Evolutionary conservation across 2,329 filamentous ascomycete genomes (phyloP), one percentile per base, ranked within the genome.

Genomic region (Aureobasidium sp.): DNA sequence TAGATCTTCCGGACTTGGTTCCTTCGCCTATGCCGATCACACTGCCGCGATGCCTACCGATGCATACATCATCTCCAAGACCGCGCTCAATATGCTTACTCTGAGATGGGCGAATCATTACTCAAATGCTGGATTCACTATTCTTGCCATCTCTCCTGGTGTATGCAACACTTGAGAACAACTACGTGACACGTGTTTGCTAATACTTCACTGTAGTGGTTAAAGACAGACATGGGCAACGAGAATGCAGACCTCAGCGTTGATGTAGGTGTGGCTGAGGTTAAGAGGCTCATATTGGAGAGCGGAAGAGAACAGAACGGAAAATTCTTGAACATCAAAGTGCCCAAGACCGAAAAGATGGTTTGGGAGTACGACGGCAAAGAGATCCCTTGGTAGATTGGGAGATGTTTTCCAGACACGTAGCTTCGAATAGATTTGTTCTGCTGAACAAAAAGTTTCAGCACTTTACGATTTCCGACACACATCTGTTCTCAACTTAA

Each of bases 71-170:
- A 73, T 81, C 65, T 74, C 76, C 17, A 82, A 82, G 64, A 74
- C 79, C 0, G 78, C 78, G 0, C 61, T 81, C 64, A 79, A 80
- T 63, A 76, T 77, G 70, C 66, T 82, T 39, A 81, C 77, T 1
- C 71, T 76, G 0, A 78, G 79, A 63, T 80, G 76, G 51, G 73
- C 77, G 0, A 56, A 71, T 6, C 67, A 71, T 0, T 73, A 74
- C 47, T 71, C 65, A 2, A 64, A 73, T 6, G 71, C 77, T 29
- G 78, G 77, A 1, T 80, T 80, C 63, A 77, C 72, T 0, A 69
- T 80, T 55, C 61, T 79, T 10, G 70, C 73, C 0, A 46, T 81
- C 5, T 74, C 69, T 26, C 80, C 80, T 7, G 80, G 79, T 1
- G 78, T 80, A 73, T 57, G 76, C 69, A 15, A n/a, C 24, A 27